A percentile compares a stretch with the other conserved stretches of the same genome.
These are phyloP conservation scores for Aphanoascus verrucosus DNA, from an alignment of 2,329 filamentous ascomycete species.

Conservation along the genomic window DNA sequence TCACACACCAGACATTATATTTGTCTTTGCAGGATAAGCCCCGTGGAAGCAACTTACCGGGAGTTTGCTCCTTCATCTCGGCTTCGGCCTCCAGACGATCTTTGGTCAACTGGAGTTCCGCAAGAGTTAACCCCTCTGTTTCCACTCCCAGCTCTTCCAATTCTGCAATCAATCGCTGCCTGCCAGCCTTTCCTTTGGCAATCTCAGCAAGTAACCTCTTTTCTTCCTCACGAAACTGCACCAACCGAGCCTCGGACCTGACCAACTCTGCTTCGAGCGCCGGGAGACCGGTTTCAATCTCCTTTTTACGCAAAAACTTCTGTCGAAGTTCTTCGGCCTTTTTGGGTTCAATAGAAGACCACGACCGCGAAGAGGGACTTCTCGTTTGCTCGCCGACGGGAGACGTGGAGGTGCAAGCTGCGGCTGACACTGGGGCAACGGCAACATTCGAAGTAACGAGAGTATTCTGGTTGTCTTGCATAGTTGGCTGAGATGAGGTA, in stretches of 20 bases:
- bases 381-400: background rate
- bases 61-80: background rate
- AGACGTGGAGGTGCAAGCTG: background rate
- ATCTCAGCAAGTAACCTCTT: constrained; percentile 38
- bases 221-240: constrained; percentile 26
- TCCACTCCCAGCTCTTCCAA: constrained; percentile 41
- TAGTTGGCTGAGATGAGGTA: background rate
- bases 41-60: background rate
- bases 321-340: constrained; percentile 26
- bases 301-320: constrained; percentile 36
- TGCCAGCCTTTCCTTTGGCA: constrained; percentile 33
- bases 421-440: background rate
- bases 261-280: constrained; percentile 37
- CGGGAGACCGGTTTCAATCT: constrained; percentile 41
- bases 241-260: constrained; percentile 28
- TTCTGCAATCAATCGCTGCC: constrained; percentile 38
- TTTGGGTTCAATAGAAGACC: constrained; percentile 18
- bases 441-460: background rate
- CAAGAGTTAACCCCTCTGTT: constrained; percentile 33
- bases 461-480: background rate
- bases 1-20: background rate
- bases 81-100: constrained; percentile 10
- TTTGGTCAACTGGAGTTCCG: constrained; percentile 32
- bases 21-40: background rate
- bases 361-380: constrained; percentile 16